A percentile compares a stretch with the other conserved stretches of the same genome.
Evolutionary conservation across 2,329 filamentous ascomycete species (phyloP).

Genomic region (Aureobasidium lini): DNA sequence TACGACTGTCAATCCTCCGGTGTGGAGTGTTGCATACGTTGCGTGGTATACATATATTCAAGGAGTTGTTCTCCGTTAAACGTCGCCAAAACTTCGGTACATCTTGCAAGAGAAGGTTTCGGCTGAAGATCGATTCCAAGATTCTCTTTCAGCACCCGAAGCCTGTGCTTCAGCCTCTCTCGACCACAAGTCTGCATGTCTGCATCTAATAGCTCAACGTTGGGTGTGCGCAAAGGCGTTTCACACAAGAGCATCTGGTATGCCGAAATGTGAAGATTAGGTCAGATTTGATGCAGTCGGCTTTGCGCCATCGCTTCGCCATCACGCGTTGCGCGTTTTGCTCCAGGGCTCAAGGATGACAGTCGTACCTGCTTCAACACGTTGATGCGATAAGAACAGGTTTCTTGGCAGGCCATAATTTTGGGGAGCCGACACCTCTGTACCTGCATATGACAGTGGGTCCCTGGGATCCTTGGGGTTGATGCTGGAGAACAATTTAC

Average conservation of each 20-base stretch:
- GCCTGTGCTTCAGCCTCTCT: conserved; percentile 2
- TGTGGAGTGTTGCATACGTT: neutral
- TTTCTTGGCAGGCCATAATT: neutral
- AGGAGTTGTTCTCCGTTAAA: neutral
- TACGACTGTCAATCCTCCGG: neutral
- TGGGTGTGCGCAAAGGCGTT: neutral
- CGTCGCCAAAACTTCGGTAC: neutral
- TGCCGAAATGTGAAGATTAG: neutral
- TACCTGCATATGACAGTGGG: neutral
- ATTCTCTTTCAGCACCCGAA: neutral
- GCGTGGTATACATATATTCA: neutral
- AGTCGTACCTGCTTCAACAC: neutral
- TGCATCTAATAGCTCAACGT: neutral
- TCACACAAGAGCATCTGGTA: too few species aligned
- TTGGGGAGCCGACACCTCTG: conserved; percentile 1
- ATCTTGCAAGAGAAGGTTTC: neutral
- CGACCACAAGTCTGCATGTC: neutral
- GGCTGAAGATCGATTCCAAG: neutral
- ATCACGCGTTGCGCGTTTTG: too few species aligned
- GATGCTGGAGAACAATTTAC: neutral
- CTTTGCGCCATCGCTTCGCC: neutral
- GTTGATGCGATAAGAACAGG: neutral
- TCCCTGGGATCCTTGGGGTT: neutral
- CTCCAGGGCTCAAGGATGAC: neutral
- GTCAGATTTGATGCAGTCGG: neutral